Conservation (phyloP, 2,329 filamentous ascomycete species). For the Exophiala sp. region DNA sequence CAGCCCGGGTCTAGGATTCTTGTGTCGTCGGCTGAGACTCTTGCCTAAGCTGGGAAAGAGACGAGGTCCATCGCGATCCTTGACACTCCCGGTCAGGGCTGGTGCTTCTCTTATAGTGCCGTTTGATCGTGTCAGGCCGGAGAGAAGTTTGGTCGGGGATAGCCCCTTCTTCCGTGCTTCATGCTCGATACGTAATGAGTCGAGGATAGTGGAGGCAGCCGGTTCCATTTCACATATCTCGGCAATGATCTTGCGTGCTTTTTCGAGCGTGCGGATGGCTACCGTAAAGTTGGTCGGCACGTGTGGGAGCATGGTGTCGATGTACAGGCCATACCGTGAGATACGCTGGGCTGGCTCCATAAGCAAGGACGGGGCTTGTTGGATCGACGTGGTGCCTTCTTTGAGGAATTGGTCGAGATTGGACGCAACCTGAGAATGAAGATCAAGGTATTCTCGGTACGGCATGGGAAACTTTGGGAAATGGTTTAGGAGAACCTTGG, state of each 20-base stretch:
- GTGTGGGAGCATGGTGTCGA: conserved; percentile 68
- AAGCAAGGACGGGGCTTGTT: conserved; percentile 79
- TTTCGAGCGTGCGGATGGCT: conserved; percentile 59
- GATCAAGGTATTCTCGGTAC: conserved; percentile 88
- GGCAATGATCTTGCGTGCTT: conserved; percentile 85
- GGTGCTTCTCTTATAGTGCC: conserved; percentile 26
- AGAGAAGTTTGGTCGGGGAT: conserved; percentile 28
- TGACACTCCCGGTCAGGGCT: conserved; percentile 23
- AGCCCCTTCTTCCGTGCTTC: conserved; percentile 24
- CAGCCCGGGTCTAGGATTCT: conserved; percentile 21
- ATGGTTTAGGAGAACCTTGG: conserved; percentile 78
- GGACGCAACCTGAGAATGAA: conserved; percentile 79
- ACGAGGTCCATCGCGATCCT: conserved; percentile 23
- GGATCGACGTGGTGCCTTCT: conserved; percentile 66
- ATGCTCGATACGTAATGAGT: conserved; percentile 28
- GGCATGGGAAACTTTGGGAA: conserved; percentile 87
- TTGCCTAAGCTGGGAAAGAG: conserved; percentile 26
- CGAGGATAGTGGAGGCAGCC: conserved; percentile 44
- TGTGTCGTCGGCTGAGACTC: conserved; percentile 25
- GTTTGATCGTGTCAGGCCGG: conserved; percentile 24
- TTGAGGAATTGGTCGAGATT: conserved; percentile 71
- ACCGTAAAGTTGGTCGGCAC: conserved; percentile 25
- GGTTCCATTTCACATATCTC: conserved; percentile 94
- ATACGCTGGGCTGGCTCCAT: conserved; percentile 95
- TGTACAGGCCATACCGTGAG: conserved; percentile 89